Conservation (phyloP, 345 rosid genomes). For the Rhodamnia rubescens region DNA sequence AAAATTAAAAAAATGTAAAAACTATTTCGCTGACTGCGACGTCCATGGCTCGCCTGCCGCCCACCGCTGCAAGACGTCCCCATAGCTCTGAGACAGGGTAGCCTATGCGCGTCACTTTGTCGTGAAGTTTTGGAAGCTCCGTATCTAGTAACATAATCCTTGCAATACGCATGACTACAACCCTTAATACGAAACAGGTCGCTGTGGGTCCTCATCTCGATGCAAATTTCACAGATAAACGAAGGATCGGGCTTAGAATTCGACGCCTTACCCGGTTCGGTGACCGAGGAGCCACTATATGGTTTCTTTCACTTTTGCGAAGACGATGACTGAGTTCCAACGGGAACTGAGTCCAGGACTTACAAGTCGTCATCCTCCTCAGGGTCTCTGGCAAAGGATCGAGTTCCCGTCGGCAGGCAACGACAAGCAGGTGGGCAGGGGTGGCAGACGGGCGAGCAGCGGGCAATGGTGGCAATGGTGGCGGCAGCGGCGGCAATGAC, state of each 20-base stretch:
- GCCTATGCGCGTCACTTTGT: slow-evolving; percentile 9
- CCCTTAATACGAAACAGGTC: slow-evolving; percentile 28
- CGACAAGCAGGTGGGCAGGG: too few species aligned
- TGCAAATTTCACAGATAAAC: slow-evolving; percentile 44
- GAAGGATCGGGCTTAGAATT: background rate
- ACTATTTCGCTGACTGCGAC: too few species aligned
- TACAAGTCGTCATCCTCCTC: too few species aligned
- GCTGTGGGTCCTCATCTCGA: slow-evolving; percentile 12
- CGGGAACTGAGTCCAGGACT: background rate
- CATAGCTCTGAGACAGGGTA: slow-evolving; percentile 26
- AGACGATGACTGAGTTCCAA: background rate
- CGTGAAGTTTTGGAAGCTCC: slow-evolving; percentile 41
- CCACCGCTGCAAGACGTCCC: background rate
- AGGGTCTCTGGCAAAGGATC: too few species aligned
- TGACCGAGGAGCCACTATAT: background rate
- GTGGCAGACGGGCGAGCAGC: too few species aligned
- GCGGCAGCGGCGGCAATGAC: too few species aligned
- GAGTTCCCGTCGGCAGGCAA: too few species aligned
- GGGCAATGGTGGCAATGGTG: too few species aligned
- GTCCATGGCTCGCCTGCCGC: too few species aligned
- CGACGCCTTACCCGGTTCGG: background rate
- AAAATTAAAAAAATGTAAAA: too few species aligned
- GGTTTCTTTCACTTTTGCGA: background rate
- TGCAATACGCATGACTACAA: slow-evolving; percentile 42
- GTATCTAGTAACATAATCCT: slow-evolving; percentile 28